Conservation (phyloP, 495 filamentous ascomycete genomes). For the Penicillium riverlandense region DNA sequence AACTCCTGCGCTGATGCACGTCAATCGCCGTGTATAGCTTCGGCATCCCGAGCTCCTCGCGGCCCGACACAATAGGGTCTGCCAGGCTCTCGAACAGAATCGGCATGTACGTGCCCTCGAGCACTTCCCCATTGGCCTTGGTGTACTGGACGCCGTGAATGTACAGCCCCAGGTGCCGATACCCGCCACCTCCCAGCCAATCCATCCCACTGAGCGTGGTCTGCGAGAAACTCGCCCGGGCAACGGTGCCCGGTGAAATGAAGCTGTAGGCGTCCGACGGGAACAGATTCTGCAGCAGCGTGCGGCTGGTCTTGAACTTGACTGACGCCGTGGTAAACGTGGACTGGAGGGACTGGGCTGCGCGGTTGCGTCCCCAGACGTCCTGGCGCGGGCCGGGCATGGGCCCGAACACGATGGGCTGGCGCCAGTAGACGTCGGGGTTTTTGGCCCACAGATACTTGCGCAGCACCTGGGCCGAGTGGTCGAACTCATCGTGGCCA, state of each 20-base stretch:
- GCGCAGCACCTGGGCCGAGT: slow-evolving; percentile 42
- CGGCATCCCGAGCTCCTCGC: slow-evolving; percentile 52
- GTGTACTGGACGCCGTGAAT: slow-evolving; percentile 51
- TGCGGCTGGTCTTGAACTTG: slow-evolving; percentile 50
- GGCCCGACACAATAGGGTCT: slow-evolving; percentile 44
- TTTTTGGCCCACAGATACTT: slow-evolving; percentile 36
- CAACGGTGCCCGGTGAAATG: slow-evolving; percentile 38
- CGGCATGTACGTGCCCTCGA: slow-evolving; percentile 46
- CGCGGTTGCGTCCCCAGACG: slow-evolving; percentile 17
- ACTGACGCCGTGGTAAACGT: slow-evolving; percentile 47
- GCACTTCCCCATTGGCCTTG: slow-evolving; percentile 37
- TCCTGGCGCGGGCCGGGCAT: slow-evolving; percentile 47
- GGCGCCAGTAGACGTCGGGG: slow-evolving; percentile 38
- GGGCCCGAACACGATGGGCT: slow-evolving; percentile 50
- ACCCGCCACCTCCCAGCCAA: slow-evolving; percentile 50
- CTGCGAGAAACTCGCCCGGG: slow-evolving; percentile 41
- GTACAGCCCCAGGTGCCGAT: slow-evolving; percentile 48
- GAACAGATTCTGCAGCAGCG: slow-evolving; percentile 50
- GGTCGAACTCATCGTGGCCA: slow-evolving; percentile 52
- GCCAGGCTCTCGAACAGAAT: slow-evolving; percentile 47
- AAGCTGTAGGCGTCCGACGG: slow-evolving; percentile 38
- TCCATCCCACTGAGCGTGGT: slow-evolving; percentile 43
- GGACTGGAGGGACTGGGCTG: slow-evolving; percentile 18
- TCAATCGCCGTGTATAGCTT: slow-evolving; percentile 46
- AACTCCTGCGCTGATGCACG: slow-evolving; percentile 23